Percentiles rank a stretch among this genome's conserved stretches.
These are phyloP conservation scores for Aspergillus felis DNA, from an alignment of 2,329 filamentous ascomycete genomes.

Conservation along the genomic window DNA sequence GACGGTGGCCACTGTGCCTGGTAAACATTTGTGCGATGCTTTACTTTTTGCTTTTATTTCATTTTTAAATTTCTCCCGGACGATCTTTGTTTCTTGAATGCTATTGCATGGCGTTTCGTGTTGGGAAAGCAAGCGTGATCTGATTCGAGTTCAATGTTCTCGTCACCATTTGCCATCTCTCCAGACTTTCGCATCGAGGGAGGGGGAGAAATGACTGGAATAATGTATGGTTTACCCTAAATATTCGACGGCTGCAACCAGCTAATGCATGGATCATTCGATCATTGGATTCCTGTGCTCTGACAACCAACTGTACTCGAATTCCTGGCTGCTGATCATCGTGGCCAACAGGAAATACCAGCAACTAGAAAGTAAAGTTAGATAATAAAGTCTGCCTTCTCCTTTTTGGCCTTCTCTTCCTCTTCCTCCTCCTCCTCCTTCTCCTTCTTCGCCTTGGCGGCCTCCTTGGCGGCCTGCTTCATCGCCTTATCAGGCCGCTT, in stretches of 20 bases:
- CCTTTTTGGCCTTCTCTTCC: no score
- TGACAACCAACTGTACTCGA: background rate
- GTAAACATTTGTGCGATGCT: conserved; percentile 33
- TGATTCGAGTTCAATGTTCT: background rate
- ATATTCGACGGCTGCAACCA: conserved; percentile 2
- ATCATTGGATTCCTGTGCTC: no score
- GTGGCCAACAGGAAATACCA: no score
- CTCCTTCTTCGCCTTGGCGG: no score
- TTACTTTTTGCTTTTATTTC: background rate
- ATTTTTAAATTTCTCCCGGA: background rate
- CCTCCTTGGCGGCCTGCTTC: no score
- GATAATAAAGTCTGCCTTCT: no score
- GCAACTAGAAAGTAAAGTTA: conserved; percentile 6
- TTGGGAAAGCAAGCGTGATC: conserved; percentile 7
- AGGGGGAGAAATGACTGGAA: background rate
- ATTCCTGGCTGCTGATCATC: background rate
- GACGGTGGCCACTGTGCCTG: conserved; percentile 54
- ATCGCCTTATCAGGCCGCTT: no score
- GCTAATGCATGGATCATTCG: background rate
- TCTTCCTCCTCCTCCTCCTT: no score
- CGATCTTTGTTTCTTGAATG: background rate
- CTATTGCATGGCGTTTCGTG: conserved; percentile 1
- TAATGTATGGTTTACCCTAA: conserved; percentile 8
- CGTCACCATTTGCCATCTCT: background rate
- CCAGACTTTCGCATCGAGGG: background rate